Evolutionary conservation across 352 stramenopile genomes (phyloP).

Genomic region (Phytophthora agathidicida): DNA sequence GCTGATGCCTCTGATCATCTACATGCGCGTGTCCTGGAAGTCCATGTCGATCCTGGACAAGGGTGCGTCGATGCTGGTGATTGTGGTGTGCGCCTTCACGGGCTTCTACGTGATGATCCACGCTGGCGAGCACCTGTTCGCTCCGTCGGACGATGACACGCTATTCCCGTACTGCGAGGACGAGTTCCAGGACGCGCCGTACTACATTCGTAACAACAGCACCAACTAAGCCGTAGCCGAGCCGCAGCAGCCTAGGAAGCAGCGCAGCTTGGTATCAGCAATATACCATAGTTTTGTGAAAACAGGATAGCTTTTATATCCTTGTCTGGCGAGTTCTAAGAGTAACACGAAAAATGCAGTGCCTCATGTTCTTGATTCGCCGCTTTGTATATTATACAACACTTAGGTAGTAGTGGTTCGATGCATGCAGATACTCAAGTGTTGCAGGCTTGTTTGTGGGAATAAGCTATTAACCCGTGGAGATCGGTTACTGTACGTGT

Average conservation of each 20-base stretch:
- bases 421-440: too few relatives aligned
- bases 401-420: too few relatives aligned
- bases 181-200: slow-evolving; percentile 49
- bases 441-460: too few relatives aligned
- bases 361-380: slow-evolving; percentile 10
- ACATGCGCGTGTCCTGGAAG: slow-evolving; percentile 51
- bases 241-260: neutral
- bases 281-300: slow-evolving; percentile 22
- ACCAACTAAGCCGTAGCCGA: slow-evolving; percentile 28
- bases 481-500: too few relatives aligned
- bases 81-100: slow-evolving; percentile 51
- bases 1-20: slow-evolving; percentile 54
- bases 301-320: slow-evolving; percentile 10
- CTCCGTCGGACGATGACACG: slow-evolving; percentile 35
- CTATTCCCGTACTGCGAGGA: slow-evolving; percentile 64
- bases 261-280: slow-evolving; percentile 9
- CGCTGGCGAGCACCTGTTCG: slow-evolving; percentile 58
- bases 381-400: too few relatives aligned
- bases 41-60: slow-evolving; percentile 55
- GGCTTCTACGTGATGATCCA: slow-evolving; percentile 62
- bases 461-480: too few relatives aligned
- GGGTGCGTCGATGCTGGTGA: slow-evolving; percentile 38
- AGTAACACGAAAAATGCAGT: slow-evolving; percentile 22
- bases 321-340: neutral
- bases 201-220: slow-evolving; percentile 47